Conservation (phyloP, 345 rosid genomes). For the Abelmoschus esculentus region DNA sequence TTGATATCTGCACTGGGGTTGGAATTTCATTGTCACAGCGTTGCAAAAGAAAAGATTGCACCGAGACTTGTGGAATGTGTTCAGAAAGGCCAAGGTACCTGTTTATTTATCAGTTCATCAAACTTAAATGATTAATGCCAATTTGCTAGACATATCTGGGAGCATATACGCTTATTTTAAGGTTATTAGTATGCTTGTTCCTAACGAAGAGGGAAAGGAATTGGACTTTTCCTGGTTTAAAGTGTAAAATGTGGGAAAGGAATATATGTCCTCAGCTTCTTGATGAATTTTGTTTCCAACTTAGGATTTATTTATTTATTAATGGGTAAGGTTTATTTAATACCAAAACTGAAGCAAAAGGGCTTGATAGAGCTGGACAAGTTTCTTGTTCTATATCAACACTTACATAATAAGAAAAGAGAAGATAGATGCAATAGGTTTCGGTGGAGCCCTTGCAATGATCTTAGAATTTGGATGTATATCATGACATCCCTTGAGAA, state of each 20-base stretch:
- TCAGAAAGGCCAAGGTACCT: conserved; percentile 50
- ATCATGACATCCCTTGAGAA: not conserved
- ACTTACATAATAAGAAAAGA: not conserved
- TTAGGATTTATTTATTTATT: too few species aligned
- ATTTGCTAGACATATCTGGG: not conserved
- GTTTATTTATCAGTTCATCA: conserved; percentile 10
- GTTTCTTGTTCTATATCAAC: not conserved
- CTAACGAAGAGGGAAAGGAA: not conserved
- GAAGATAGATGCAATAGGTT: not conserved
- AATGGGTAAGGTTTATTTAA: not conserved
- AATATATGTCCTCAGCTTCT: not conserved
- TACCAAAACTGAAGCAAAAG: not conserved
- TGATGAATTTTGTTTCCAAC: too few species aligned
- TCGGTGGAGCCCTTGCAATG: not conserved
- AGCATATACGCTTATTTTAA: not conserved
- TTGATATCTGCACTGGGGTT: conserved; percentile 15
- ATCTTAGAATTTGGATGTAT: not conserved
- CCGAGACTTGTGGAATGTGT: conserved; percentile 26
- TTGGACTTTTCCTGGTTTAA: not conserved
- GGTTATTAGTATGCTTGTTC: not conserved
- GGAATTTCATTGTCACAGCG: conserved; percentile 17
- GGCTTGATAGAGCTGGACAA: not conserved
- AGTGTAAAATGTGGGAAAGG: not conserved
- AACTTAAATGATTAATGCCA: not conserved
- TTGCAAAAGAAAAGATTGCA: conserved; percentile 14